Percentiles rank a stretch among this genome's conserved stretches.
Evolutionary conservation across 2,329 filamentous ascomycete species (phyloP).

Genomic region (Botrytis medusae): DNA sequence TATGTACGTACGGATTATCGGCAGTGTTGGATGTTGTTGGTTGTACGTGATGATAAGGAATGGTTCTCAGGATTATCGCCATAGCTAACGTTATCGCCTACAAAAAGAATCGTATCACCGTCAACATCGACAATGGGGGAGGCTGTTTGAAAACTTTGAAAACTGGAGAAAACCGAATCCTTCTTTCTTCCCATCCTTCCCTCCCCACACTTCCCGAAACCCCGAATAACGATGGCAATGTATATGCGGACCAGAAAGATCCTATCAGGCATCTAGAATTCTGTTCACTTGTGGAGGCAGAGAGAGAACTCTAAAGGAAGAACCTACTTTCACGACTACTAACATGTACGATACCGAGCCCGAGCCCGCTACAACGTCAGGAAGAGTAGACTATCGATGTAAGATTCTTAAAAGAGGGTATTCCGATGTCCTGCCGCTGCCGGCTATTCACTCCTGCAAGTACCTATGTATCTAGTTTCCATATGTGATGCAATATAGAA

Average conservation of each 20-base stretch:
- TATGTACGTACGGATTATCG: slow-evolving; percentile 8
- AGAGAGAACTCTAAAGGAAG: background rate
- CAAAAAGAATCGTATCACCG: background rate
- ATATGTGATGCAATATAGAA: slow-evolving; percentile 20
- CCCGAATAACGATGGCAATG: background rate
- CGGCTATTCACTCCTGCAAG: background rate
- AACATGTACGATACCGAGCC: slow-evolving; percentile 10
- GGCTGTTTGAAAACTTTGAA: background rate
- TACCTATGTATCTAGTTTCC: slow-evolving; percentile 1
- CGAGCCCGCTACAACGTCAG: background rate
- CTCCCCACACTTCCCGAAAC: slow-evolving; percentile 7
- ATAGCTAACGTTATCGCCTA: background rate
- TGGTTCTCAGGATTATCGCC: background rate
- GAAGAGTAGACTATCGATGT: slow-evolving; percentile 5
- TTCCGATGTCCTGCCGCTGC: slow-evolving; percentile 15
- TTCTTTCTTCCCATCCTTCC: background rate
- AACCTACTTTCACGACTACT: slow-evolving; percentile 11
- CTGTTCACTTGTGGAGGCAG: background rate
- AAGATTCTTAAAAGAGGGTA: slow-evolving; percentile 7
- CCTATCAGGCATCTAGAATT: background rate
- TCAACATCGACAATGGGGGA: slow-evolving; percentile 2
- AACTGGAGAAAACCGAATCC: background rate
- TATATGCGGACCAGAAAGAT: background rate
- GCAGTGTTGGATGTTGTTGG: background rate
- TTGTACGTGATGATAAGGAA: slow-evolving; percentile 12